These are phyloP conservation scores for Elsinoe necatrix DNA, from an alignment of 2,329 filamentous ascomycete species.

Conservation along the genomic window DNA sequence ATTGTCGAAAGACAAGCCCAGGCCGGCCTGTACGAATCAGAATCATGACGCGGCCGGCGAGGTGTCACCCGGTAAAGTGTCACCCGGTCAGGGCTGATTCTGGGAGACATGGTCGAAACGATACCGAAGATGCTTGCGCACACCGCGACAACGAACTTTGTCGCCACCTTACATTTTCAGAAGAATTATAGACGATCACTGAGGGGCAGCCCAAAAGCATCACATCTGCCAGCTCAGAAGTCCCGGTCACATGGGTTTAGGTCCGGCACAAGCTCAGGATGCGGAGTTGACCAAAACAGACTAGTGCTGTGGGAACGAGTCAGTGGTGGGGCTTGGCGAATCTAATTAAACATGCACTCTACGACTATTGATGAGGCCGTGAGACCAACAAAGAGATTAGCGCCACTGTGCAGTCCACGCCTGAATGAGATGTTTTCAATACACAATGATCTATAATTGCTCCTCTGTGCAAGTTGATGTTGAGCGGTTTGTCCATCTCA, in stretches of 20 bases:
- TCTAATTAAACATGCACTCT: conserved; percentile 11
- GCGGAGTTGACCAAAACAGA: conserved; percentile 7
- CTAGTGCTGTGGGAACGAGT: conserved; percentile 7
- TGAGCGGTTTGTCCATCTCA: neutral
- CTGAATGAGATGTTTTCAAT: neutral
- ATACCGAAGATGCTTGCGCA: neutral
- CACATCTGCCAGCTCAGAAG: neutral
- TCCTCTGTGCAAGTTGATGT: neutral
- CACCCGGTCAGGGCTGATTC: neutral
- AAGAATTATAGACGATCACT: neutral
- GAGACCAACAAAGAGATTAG: conserved; percentile 7
- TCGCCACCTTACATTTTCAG: neutral
- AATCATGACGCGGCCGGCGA: neutral
- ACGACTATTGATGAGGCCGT: conserved; percentile 7
- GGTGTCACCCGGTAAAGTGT: neutral
- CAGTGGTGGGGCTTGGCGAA: neutral
- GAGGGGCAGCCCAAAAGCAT: conserved; percentile 1
- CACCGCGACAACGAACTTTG: neutral
- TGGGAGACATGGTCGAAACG: neutral
- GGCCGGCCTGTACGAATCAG: neutral
- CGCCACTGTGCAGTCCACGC: neutral
- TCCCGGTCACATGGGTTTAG: neutral
- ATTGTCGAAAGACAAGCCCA: neutral
- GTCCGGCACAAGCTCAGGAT: neutral
- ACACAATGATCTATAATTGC: neutral